These are phyloP conservation scores for Ceratobasidium sp. DNA, from an alignment of 1,284 basidiomycete genomes.

Conservation along the genomic window DNA sequence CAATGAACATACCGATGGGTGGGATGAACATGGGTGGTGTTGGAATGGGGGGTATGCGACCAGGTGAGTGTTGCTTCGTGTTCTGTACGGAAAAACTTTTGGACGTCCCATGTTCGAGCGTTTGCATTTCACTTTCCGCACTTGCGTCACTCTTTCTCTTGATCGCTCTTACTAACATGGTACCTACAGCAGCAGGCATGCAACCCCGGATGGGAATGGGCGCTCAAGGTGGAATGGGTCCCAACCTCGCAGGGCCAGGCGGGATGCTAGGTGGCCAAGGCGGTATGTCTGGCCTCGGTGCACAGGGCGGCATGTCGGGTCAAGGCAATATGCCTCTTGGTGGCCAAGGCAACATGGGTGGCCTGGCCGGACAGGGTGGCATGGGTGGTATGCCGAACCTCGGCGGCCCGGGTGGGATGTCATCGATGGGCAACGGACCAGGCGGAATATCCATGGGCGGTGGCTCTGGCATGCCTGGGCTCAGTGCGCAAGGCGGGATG, in stretches of 20 bases:
- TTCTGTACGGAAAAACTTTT: constrained; percentile 1
- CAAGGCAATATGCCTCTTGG: constrained; percentile 15
- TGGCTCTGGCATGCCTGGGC: constrained; percentile 11
- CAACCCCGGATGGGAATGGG: constrained; percentile 14
- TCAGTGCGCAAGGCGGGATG: background rate
- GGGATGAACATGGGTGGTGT: background rate
- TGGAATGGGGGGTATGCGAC: constrained; percentile 20
- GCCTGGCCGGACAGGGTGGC: background rate
- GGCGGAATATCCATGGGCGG: constrained; percentile 11
- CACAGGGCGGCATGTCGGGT: constrained; percentile 15
- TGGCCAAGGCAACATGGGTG: constrained; percentile 13
- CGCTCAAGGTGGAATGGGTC: constrained; percentile 23
- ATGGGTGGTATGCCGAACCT: constrained; percentile 4
- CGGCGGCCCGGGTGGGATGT: constrained; percentile 17
- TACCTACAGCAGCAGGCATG: constrained; percentile 22
- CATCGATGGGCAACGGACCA: constrained; percentile 13
- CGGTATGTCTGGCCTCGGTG: constrained; percentile 17
- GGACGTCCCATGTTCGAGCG: background rate
- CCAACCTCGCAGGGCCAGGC: constrained; percentile 14
- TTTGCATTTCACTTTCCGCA: background rate
- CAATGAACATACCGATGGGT: constrained; percentile 5
- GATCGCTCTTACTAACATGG: background rate
- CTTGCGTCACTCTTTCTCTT: background rate
- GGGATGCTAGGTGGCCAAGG: constrained; percentile 21
- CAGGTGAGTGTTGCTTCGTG: constrained; percentile 19